Percentiles rank a stretch among this genome's conserved stretches.
These are phyloP conservation scores for Fusarium albidum DNA, from an alignment of 2,329 filamentous ascomycete genomes.

Conservation along the genomic window DNA sequence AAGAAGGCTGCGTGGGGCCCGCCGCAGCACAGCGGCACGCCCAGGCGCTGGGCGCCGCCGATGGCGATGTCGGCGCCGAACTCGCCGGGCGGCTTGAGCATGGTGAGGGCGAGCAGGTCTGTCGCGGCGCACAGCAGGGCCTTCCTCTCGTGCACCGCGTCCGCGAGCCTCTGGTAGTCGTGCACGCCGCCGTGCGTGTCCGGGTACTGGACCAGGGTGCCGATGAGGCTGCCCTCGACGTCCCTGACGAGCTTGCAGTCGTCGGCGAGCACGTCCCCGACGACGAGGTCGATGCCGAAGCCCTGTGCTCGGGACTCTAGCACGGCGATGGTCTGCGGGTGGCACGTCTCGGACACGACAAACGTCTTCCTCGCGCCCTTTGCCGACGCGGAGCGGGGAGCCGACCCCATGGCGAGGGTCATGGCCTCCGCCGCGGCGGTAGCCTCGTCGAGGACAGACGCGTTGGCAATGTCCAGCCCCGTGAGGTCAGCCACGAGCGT, in stretches of 20 bases:
- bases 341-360: constrained; percentile 82
- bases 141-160: constrained; percentile 79
- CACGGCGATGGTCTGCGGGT: constrained; percentile 88
- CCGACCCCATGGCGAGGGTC: constrained; percentile 79
- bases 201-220: constrained; percentile 92
- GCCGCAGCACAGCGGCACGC: constrained; percentile 90
- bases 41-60: constrained; percentile 89
- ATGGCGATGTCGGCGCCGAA: constrained; percentile 96
- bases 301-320: constrained; percentile 85
- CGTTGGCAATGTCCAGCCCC: constrained; percentile 86
- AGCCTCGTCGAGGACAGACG: constrained; percentile 88
- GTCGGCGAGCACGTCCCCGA: constrained; percentile 76
- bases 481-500: constrained; percentile 91
- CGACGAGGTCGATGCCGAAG: constrained; percentile 83
- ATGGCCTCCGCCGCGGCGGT: constrained; percentile 95
- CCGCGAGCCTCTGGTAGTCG: constrained; percentile 76
- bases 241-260: constrained; percentile 72
- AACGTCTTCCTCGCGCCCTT: constrained; percentile 82
- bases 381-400: constrained; percentile 65
- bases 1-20: constrained; percentile 97
- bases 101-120: constrained; percentile 85
- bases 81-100: constrained; percentile 89
- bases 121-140: constrained; percentile 88
- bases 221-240: constrained; percentile 82
- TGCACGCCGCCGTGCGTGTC: constrained; percentile 86